Evolutionary conservation across 805 yeast genomes (phyloP).

Genomic region (Spencermartinsiella europaea): DNA sequence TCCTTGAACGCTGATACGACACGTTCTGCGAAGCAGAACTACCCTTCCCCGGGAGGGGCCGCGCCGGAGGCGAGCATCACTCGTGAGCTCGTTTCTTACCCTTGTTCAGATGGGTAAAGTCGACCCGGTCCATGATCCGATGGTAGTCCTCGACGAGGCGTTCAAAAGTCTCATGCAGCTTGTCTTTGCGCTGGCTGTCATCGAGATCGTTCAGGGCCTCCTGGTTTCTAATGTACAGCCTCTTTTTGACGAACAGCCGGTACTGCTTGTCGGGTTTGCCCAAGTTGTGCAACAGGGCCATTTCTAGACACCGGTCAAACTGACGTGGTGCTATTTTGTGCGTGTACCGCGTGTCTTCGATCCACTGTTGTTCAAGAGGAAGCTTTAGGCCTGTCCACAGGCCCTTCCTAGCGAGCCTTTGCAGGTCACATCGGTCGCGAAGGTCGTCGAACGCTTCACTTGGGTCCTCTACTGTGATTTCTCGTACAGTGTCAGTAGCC

Average conservation of each 20-base stretch:
- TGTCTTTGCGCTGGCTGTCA: constrained; percentile 56
- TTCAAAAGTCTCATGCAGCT: constrained; percentile 69
- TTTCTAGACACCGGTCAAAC: constrained; percentile 69
- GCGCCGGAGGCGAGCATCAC: too few species aligned
- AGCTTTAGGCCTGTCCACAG: constrained; percentile 13
- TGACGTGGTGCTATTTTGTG: constrained; percentile 74
- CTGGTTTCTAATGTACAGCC: constrained; percentile 72
- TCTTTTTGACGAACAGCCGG: constrained; percentile 61
- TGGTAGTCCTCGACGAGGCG: constrained; percentile 66
- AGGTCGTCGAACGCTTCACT: constrained; percentile 87
- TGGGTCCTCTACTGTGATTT: constrained; percentile 91
- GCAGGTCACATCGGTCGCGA: constrained; percentile 76
- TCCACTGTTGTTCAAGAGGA: constrained; percentile 38
- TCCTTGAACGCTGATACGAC: too few species aligned
- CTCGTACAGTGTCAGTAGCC: constrained; percentile 47
- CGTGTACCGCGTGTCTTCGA: constrained; percentile 32
- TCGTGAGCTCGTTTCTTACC: constrained; percentile 11
- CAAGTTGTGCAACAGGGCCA: constrained; percentile 52
- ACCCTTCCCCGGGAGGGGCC: too few species aligned
- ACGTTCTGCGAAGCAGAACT: too few species aligned
- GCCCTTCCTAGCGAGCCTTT: constrained; percentile 36
- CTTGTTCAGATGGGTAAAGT: constrained; percentile 10
- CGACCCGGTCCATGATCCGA: constrained; percentile 41
- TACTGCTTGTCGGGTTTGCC: constrained; percentile 45
- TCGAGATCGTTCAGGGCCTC: constrained; percentile 60